These are phyloP conservation scores for Solanum hybrid DNA, from an alignment of 305 asterid genomes.

Conservation along the genomic window DNA sequence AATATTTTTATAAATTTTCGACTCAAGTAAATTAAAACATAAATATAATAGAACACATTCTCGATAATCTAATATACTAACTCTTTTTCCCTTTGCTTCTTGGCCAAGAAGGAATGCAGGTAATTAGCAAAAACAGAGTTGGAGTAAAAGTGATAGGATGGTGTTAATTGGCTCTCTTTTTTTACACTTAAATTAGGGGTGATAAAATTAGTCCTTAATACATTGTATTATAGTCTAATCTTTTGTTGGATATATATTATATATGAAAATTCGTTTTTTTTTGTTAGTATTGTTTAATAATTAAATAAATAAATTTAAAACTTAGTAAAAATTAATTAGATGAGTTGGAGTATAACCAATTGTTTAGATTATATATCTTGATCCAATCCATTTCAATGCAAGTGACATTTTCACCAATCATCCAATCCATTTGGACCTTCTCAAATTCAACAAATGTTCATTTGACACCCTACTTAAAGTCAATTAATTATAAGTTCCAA, in stretches of 20 bases:
- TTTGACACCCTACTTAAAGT: background rate
- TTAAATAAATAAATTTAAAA: too few relatives aligned
- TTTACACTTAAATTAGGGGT: background rate
- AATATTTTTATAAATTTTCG: too few relatives aligned
- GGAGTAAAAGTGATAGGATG: background rate
- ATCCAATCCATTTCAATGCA: background rate
- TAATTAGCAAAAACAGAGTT: background rate
- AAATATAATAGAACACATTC: too few relatives aligned
- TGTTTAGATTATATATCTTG: background rate
- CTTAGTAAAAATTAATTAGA: too few relatives aligned
- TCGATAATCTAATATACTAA: too few relatives aligned
- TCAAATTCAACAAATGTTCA: background rate
- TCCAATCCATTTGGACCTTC: background rate
- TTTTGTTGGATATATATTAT: background rate
- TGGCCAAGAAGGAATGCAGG: background rate
- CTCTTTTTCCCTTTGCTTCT: background rate
- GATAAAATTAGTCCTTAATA: background rate
- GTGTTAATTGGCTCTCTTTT: background rate
- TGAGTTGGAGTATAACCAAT: background rate
- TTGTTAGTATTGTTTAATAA: background rate
- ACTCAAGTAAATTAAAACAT: too few relatives aligned
- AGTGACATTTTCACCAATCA: background rate
- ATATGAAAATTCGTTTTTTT: background rate
- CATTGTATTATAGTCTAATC: background rate
- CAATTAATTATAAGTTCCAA: background rate